Percentiles rank a stretch among this genome's conserved stretches.
Evolutionary conservation across 1,284 basidiomycete species (phyloP).

Genomic region (Fomes fomentarius): DNA sequence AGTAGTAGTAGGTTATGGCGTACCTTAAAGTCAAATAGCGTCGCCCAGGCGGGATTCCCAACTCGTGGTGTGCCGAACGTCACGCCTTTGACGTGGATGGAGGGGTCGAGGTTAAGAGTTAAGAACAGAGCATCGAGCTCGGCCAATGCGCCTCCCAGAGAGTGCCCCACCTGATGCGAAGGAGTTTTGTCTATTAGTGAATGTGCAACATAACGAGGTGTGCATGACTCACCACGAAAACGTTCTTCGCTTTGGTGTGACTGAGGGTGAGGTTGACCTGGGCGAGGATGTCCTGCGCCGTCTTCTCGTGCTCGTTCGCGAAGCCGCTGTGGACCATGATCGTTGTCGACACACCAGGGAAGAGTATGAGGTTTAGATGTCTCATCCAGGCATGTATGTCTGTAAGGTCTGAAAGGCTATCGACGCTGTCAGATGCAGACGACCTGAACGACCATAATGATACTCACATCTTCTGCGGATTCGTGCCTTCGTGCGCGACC

Average conservation of each 20-base stretch:
- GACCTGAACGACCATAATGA: background rate
- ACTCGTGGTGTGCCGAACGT: slow-evolving; percentile 45
- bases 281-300: slow-evolving; percentile 40
- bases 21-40: slow-evolving; percentile 33
- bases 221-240: slow-evolving; percentile 36
- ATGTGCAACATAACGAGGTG: background rate
- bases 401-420: slow-evolving; percentile 48
- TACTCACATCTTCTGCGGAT: slow-evolving; percentile 47
- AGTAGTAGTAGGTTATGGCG: background rate
- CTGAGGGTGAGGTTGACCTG: slow-evolving; percentile 41
- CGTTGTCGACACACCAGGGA: slow-evolving; percentile 47
- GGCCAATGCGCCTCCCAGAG: slow-evolving; percentile 43
- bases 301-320: slow-evolving; percentile 46
- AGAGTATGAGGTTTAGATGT: slow-evolving; percentile 44
- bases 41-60: slow-evolving; percentile 38
- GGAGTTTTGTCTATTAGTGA: too few species aligned
- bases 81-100: slow-evolving; percentile 39
- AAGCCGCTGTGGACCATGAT: slow-evolving; percentile 54
- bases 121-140: slow-evolving; percentile 42
- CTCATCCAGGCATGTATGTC: slow-evolving; percentile 42
- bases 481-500: slow-evolving; percentile 55
- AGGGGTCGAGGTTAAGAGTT: slow-evolving; percentile 38
- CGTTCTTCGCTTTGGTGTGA: slow-evolving; percentile 34
- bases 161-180: slow-evolving; percentile 42
- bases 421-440: background rate